Base-by-base conservation (phyloP, 306 rosid species). In the Cucumis hystrix region DNA sequence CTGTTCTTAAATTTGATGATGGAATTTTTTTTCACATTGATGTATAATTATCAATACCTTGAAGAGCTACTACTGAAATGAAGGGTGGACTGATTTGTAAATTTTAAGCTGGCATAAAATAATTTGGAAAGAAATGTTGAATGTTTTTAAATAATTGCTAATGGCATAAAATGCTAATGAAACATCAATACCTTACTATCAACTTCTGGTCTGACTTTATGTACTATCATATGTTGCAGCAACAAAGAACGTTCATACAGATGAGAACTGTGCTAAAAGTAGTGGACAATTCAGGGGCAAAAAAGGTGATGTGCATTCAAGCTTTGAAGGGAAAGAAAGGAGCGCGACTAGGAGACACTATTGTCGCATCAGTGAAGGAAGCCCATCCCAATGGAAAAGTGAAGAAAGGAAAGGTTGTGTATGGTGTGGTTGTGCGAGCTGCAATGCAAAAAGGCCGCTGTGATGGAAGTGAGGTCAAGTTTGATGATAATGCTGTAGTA, bases 221-320 rank as follows among this genome's bases (percentile, higher is more conserved):
- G 61, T 51, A 51, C 16, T 51, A 21, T 62, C 59, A 52, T 56
- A 68, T 75, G 74, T 78, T 81, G 74, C 89, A 92, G 95, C 96
- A 90, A 76, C 92, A 69, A 40, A 90, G 97, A 63, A 89, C 87
- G 56, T 94, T 94, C 87, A 88, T 92, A 56, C 97, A 94, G 82
- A 92, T 94, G 97, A 84, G 98, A 80, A 94, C 96, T 16, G 89
- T 92, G 77, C 96, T 94, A 72, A 90, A 94, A 89, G 98, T 94
- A 49, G 96, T 88, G 56, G 98, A 94, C 79, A 94, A 94, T 65
- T 92, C 96, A 0, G 97, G 93, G 35, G 97, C 95, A 3, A 91
- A 92, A 76, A 92, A 89, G 87, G 97, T 94, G 79, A 94, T 90
- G 98, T 94, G 96, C 86, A 92, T 90, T 68, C 96, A 90, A 78